Conservation (phyloP, 345 rosid genomes). For the Aquilaria malaccensis region DNA sequence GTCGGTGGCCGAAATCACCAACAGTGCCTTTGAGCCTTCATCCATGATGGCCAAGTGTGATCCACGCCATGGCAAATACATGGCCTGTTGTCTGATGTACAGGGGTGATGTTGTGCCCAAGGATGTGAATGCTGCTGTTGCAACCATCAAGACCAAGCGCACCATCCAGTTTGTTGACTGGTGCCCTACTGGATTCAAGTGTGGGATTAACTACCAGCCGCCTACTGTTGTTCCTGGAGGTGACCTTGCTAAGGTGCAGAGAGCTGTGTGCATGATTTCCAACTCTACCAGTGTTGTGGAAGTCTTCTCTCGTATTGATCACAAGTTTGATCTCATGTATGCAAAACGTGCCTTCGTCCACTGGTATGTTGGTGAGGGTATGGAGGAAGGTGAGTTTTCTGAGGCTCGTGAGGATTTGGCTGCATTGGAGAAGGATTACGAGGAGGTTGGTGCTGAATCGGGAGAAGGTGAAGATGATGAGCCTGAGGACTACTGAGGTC, state of each 20-base stretch:
- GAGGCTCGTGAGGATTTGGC: constrained; percentile 85
- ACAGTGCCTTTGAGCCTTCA: constrained; percentile 43
- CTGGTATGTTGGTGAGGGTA: constrained; percentile 84
- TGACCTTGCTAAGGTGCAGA: constrained; percentile 71
- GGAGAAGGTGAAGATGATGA: constrained; percentile 66
- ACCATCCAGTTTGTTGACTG: constrained; percentile 74
- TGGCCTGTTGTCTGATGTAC: constrained; percentile 84
- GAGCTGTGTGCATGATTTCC: constrained; percentile 79
- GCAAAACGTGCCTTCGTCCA: constrained; percentile 73
- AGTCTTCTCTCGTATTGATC: constrained; percentile 69
- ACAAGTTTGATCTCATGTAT: constrained; percentile 74
- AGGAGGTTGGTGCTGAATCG: constrained; percentile 77
- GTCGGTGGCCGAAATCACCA: constrained; percentile 56
- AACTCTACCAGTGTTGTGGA: constrained; percentile 79
- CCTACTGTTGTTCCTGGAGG: constrained; percentile 84
- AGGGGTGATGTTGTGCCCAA: constrained; percentile 79
- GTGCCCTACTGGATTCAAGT: constrained; percentile 83
- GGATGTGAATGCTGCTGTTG: constrained; percentile 70
- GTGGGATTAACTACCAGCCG: constrained; percentile 75
- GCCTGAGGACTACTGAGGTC: constrained; percentile 36
- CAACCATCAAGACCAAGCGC: constrained; percentile 68
- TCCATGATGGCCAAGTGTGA: constrained; percentile 61
- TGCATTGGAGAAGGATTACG: constrained; percentile 70
- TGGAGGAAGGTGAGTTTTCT: constrained; percentile 80
- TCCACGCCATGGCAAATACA: constrained; percentile 85